Base-by-base conservation (phyloP, 75 land plant species). In the Picea sitchensis region DNA sequence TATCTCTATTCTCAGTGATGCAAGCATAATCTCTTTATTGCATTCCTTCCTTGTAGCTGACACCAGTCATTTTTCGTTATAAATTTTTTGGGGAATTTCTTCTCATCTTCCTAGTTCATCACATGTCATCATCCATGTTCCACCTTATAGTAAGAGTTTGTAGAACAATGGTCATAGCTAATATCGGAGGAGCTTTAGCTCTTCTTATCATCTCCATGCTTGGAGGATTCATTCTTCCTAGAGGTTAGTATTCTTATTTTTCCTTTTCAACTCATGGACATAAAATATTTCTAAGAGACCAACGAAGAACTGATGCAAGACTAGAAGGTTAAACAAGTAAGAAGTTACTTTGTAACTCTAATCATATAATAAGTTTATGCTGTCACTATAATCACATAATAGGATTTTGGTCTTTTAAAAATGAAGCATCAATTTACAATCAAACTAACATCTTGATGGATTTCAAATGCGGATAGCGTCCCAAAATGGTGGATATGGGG, bases 61-160 rank as follows among this genome's bases (percentile, higher is more conserved):
- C 65, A 63, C 5, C 9, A 23, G 12, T 63, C 11, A 0, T 73
- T 23, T 62, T 61, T 73, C 18, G 23, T 38, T 58, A 3, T 87
- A 92, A 89, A 69, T 87, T 92, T 76, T 87, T 90, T 72, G 38
- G 82, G 14, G 89, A 90, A 63, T 79, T 82, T 12, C 65, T 92
- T 78, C 77, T 86, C 17, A 82, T 88, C n/a, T 80, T 92, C 56
- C 69, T 76, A 3, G 51, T 88, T 12, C 92, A 90, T 82, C 90
- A 90, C 73, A 88, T 90, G 91, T 84, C 93, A 36, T 83, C 86
- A 6, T 80, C 84, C 13, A 77, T 90, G 34, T 92, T 92, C 74
- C 83, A 89, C 3, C 79, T 92, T 68, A 78, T 90, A 78, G 89
- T 89, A 62, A 92, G 86, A 23, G 20, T 87, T 38, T 88, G 89